Evolutionary conservation across 179 eudicot genomes (phyloP), one percentile per base, ranked within the genome.

Genomic region (Nepenthes alata): DNA sequence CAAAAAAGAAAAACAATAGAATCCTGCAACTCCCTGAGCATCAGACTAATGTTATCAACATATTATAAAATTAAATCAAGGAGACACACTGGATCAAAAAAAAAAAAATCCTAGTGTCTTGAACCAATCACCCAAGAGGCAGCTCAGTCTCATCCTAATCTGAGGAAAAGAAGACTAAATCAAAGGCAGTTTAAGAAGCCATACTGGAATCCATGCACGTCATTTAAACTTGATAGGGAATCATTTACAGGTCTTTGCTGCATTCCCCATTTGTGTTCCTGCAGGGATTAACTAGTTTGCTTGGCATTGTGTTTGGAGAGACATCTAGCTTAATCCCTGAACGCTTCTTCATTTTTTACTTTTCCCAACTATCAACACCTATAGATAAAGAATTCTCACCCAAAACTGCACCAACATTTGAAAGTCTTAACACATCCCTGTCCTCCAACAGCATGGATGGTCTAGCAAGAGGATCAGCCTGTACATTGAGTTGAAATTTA

Each of bases 331-430:
- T 85, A 62, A 81, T 77, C 51, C 79, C 86, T 48, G 93, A 81
- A 45, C 88, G 86, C 72, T 81, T 83, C 67, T 79, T 83, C 78
- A 77, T 77, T 63, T 79, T 86, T 74, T 86, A 72, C 65, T 75
- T 83, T 61, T 77, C 83, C 88, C 93, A 83, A 63, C 81, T 78
- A 67, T 86, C 86, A 38, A 75, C 74, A 48, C 76, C 70, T 36
- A 72, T 58, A 11, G 86, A 53, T 55, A 73, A 70, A 56, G 76
- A 11, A 58, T 83, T 84, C 62, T 83, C 84, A 60, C 70, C 71
- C 69, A 71, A 78, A 67, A 39, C 55, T 59, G 71, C 68, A 57
- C 63, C 70, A 52, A 69, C 70, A 66, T 65, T 79, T 11, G 81
- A 70, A 65, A 70, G 58, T 69, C 77, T 81, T 64, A 74, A 57